Evolutionary conservation across 768 basidiomycete genomes (phyloP).

Genomic region (Tulasnella sp.): DNA sequence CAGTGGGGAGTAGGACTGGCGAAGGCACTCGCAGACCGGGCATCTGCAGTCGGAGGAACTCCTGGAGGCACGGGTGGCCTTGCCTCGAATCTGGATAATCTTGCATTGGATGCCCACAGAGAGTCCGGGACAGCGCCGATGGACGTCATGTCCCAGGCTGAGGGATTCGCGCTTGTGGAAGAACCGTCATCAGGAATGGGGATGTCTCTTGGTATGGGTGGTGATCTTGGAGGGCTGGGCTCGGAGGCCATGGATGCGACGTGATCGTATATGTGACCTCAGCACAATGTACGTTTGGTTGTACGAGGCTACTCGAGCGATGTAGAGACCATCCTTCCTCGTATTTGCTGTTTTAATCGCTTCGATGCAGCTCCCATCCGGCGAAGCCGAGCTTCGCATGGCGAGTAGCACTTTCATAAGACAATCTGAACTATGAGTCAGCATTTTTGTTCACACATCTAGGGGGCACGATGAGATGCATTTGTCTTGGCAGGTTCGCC

Average conservation of each 20-base stretch:
- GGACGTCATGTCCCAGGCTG: neutral
- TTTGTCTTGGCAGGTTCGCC: too few relatives aligned
- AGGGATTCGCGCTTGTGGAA: neutral
- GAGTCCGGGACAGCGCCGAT: neutral
- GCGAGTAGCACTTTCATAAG: too few relatives aligned
- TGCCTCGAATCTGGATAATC: neutral
- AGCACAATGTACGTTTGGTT: neutral
- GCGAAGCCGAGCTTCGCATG: too few relatives aligned
- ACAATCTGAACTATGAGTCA: too few relatives aligned
- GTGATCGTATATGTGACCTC: too few relatives aligned
- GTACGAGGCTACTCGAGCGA: too few relatives aligned
- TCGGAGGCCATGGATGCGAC: constrained; percentile 2
- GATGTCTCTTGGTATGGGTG: neutral
- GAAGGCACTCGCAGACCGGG: neutral
- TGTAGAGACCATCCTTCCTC: too few relatives aligned
- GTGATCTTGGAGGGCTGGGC: neutral
- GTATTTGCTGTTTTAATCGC: too few relatives aligned
- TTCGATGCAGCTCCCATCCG: too few relatives aligned
- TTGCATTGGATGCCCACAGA: neutral
- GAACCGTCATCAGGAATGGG: constrained; percentile 1
- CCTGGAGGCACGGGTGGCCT: neutral
- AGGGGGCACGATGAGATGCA: too few relatives aligned
- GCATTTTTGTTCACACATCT: too few relatives aligned
- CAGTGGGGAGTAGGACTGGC: constrained; percentile 5
- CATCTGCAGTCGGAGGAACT: neutral